Base-by-base conservation (phyloP, 1,139 yeast species). In the Protomyces macrosporus region DNA sequence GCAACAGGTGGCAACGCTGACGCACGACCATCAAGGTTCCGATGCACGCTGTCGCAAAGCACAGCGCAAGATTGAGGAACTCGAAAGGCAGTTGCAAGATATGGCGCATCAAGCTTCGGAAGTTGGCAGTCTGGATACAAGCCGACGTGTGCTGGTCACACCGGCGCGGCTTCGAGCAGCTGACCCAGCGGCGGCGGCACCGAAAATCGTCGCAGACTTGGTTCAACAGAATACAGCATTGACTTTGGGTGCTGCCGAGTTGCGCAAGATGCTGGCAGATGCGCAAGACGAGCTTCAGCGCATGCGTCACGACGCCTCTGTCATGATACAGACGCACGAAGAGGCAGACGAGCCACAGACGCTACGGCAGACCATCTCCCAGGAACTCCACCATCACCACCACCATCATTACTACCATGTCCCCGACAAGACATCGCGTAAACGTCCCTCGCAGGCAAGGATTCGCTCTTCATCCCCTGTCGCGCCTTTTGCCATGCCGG, bases 371-470 rank as follows among this genome's bases (percentile, higher is more conserved):
- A 35, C 62, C 7, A 48, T 58, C 7, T 58, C 62, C 3, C 62
- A 58, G 52, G 62, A 58, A 42, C 16, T 58, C 16, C 62, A 58
- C 33, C 53, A 58, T n/a, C 62, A 58, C 33, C 54, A 58, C 16
- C 54, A 58, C 45, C 53, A 58, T 23, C 62, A 58, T 42, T 42
- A 42, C 48, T 58, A 58, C 40, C 62, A 58, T 30, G 52, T 58
- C 12, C 42, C 45, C 4, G 42, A 39, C 42, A 51, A 36, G 53
- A 34, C 42, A n/a, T 6, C 14, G 34, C 4, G 9, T 9, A 55
- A 55, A 42, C 42, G 53, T 5, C 14, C 6, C 7, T 14, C 34
- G 10, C 16, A 23, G 16, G 10, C 48, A 7, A 32, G 48, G 7
- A 14, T 42, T 32, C 32, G 48, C 6, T 16, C 23, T 16, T 10